Percentiles rank a stretch among this genome's conserved stretches.
phyloP scores from a whole-genome alignment of 148 eudicot genomes.

The Persicaria tinctoria region DNA sequence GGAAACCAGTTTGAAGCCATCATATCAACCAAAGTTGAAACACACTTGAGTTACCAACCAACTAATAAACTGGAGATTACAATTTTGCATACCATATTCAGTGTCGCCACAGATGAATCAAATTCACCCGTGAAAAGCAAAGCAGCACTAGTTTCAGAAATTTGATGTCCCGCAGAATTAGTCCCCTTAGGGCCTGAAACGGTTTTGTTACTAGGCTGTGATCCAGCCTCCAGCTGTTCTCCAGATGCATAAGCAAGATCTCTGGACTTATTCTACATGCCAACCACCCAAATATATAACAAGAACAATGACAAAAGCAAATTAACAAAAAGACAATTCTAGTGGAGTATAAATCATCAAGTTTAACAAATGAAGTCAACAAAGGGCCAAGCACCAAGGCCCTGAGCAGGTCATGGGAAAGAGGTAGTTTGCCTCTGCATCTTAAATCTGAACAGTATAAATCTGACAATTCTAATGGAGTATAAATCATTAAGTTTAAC shows the following conservation, averaged over 20 bases:
- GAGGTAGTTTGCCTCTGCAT: background rate
- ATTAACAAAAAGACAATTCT: background rate
- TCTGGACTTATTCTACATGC: slow-evolving; percentile 52
- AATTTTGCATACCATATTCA: slow-evolving; percentile 56
- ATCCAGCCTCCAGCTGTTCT: slow-evolving; percentile 44
- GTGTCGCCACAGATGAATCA: slow-evolving; percentile 56
- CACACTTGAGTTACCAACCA: background rate
- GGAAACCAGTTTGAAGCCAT: slow-evolving; percentile 16
- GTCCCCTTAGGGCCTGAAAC: slow-evolving; percentile 37
- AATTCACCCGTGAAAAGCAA: slow-evolving; percentile 37
- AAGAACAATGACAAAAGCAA: background rate
- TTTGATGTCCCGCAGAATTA: slow-evolving; percentile 24
- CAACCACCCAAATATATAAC: slow-evolving; percentile 15
- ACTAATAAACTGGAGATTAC: slow-evolving; percentile 1
- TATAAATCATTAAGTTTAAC: background rate
- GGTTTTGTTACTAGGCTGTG: slow-evolving; percentile 40
- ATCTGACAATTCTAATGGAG: background rate
- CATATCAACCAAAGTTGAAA: slow-evolving; percentile 1
- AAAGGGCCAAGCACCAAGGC: background rate
- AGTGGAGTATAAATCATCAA: background rate
- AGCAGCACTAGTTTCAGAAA: slow-evolving; percentile 31
- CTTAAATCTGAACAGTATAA: background rate
- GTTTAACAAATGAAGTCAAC: background rate
- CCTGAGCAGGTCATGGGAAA: background rate
- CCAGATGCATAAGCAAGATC: slow-evolving; percentile 58